Percentiles rank a stretch among this genome's conserved stretches.
phyloP scores from a whole-genome alignment of 2,329 filamentous ascomycete species.

The Microdochium paspali region DNA sequence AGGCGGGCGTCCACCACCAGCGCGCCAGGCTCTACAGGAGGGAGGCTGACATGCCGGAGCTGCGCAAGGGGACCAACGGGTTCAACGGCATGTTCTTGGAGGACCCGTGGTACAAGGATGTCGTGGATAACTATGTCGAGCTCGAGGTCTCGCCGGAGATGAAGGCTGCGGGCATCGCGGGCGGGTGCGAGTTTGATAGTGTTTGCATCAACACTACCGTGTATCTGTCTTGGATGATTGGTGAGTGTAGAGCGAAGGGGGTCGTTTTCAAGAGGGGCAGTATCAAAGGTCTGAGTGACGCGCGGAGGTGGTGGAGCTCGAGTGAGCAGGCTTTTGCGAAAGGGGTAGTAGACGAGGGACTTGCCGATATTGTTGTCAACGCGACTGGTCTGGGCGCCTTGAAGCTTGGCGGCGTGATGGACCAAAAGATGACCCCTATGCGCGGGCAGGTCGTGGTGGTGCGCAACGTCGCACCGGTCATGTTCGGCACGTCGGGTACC shows the following conservation, averaged over 20 bases:
- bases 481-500: slow-evolving; percentile 62
- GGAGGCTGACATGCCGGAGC: slow-evolving; percentile 45
- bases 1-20: slow-evolving; percentile 21
- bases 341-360: slow-evolving; percentile 18
- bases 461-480: slow-evolving; percentile 63
- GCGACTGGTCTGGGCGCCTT: slow-evolving; percentile 71
- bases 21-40: slow-evolving; percentile 39
- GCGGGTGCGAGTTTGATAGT: slow-evolving; percentile 68
- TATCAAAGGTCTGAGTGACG: slow-evolving; percentile 65
- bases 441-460: slow-evolving; percentile 81
- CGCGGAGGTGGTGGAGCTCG: slow-evolving; percentile 31
- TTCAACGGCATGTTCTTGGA: slow-evolving; percentile 58
- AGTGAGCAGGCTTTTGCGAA: slow-evolving; percentile 36
- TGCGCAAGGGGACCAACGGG: slow-evolving; percentile 31
- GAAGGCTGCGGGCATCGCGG: slow-evolving; percentile 46
- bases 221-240: slow-evolving; percentile 78
- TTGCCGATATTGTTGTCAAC: slow-evolving; percentile 67
- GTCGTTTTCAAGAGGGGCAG: slow-evolving; percentile 56
- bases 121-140: slow-evolving; percentile 62
- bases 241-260: slow-evolving; percentile 67
- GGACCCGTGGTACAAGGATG: slow-evolving; percentile 64
- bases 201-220: slow-evolving; percentile 87
- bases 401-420: slow-evolving; percentile 72
- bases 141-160: slow-evolving; percentile 31
- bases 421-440: slow-evolving; percentile 62